phyloP scores from a whole-genome alignment of 2,329 filamentous ascomycete genomes.

The Aspergillus pseudoterreus region DNA sequence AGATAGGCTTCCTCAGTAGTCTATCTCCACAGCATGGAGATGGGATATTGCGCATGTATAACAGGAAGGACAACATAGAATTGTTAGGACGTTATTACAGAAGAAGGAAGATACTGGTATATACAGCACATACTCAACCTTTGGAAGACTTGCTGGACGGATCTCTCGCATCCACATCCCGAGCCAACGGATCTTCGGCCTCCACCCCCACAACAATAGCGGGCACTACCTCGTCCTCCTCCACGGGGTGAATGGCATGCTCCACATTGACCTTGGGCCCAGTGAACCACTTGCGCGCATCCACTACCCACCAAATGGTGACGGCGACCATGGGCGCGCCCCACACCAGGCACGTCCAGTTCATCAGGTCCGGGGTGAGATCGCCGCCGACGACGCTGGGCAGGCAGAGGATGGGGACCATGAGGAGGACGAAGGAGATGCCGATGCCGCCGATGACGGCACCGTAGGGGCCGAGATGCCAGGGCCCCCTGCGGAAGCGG shows the following conservation, averaged over 20 bases:
- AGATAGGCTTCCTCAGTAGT: no score
- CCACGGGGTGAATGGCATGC: slow-evolving; percentile 39
- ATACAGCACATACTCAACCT: background rate
- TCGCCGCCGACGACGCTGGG: slow-evolving; percentile 56
- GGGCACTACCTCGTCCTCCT: slow-evolving; percentile 11
- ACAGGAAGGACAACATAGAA: no score
- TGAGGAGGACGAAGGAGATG: slow-evolving; percentile 59
- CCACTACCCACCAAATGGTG: slow-evolving; percentile 60
- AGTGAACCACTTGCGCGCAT: slow-evolving; percentile 66
- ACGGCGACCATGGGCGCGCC: slow-evolving; percentile 60
- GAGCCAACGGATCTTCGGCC: background rate
- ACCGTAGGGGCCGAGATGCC: slow-evolving; percentile 62
- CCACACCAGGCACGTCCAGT: slow-evolving; percentile 67
- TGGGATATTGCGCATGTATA: no score
- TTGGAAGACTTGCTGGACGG: slow-evolving; percentile 4
- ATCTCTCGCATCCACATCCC: background rate
- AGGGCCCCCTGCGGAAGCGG: slow-evolving; percentile 63
- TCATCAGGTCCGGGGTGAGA: slow-evolving; percentile 55
- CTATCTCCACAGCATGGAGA: no score
- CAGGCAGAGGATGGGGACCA: slow-evolving; percentile 66
- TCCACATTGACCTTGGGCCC: slow-evolving; percentile 66
- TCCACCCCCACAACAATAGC: slow-evolving; percentile 21
- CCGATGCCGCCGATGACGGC: slow-evolving; percentile 56
- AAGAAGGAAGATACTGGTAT: no score
- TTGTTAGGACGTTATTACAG: no score